Percentiles rank a stretch among this genome's conserved stretches.
Evolutionary conservation across 2,329 filamentous ascomycete species (phyloP).

Genomic region (Drechslerella stenobrocha): DNA sequence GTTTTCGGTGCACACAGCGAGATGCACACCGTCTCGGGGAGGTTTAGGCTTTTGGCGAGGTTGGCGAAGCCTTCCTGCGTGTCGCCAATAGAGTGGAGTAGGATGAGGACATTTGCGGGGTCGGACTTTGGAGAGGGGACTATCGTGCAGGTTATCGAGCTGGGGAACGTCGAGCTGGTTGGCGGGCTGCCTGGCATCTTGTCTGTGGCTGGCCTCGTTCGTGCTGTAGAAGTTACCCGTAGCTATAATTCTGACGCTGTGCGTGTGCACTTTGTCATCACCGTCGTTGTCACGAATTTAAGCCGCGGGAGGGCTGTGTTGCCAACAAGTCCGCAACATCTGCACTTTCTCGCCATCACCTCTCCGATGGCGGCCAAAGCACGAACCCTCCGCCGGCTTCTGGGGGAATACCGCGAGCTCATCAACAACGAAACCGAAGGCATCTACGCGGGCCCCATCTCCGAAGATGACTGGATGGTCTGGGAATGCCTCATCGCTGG

Average conservation of each 20-base stretch:
- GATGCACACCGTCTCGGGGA: conserved; percentile 77
- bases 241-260: too few relatives aligned
- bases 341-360: conserved; percentile 9
- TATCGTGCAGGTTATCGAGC: conserved; percentile 57
- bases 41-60: conserved; percentile 69
- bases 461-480: conserved; percentile 89
- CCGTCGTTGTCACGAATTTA: too few relatives aligned
- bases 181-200: conserved; percentile 55
- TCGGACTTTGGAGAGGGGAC: conserved; percentile 56
- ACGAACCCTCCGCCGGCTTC: conserved; percentile 71
- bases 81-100: conserved; percentile 85
- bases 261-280: too few relatives aligned
- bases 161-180: conserved; percentile 58
- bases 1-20: conserved; percentile 71
- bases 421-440: conserved; percentile 95
- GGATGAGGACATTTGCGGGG: conserved; percentile 70
- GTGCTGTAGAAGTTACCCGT: too few relatives aligned
- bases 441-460: conserved; percentile 90
- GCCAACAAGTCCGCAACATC: too few relatives aligned
- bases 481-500: conserved; percentile 98
- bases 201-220: too few relatives aligned
- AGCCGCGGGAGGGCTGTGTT: too few relatives aligned
- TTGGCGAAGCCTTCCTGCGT: conserved; percentile 68
- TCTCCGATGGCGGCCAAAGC: conserved; percentile 41
- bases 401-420: conserved; percentile 93